phyloP scores from a whole-genome alignment of 2,329 filamentous ascomycete genomes.

The Bipolaris victoriae region DNA sequence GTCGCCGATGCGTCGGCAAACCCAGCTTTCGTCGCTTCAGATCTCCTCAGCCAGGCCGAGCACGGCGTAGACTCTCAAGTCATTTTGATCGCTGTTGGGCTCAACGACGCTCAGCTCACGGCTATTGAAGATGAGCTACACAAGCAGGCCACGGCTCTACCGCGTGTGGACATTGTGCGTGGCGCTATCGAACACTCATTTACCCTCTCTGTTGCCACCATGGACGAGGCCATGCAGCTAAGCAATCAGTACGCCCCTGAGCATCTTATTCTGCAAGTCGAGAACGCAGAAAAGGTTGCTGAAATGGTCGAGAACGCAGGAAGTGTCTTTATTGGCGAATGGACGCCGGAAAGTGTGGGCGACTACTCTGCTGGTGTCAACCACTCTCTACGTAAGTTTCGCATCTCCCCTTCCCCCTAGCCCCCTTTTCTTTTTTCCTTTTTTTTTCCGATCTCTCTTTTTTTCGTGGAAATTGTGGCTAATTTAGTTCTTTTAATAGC shows the following conservation, averaged over 20 bases:
- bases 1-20: conserved; percentile 87
- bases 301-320: conserved; percentile 89
- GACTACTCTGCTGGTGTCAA: conserved; percentile 99
- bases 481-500: conserved; percentile 59
- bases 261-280: conserved; percentile 90
- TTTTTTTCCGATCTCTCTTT: not conserved
- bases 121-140: conserved; percentile 94
- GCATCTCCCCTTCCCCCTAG: not conserved
- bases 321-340: conserved; percentile 92
- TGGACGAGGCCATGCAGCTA: conserved; percentile 76
- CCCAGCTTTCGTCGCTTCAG: conserved; percentile 93
- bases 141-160: conserved; percentile 82
- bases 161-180: conserved; percentile 89
- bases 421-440: not conserved
- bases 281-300: conserved; percentile 75
- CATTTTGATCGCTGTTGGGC: conserved; percentile 82
- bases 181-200: conserved; percentile 91
- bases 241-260: conserved; percentile 97
- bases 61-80: conserved; percentile 97
- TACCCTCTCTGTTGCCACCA: conserved; percentile 76
- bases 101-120: conserved; percentile 72
- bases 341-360: conserved; percentile 97
- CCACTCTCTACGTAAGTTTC: conserved; percentile 86
- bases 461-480: too few relatives aligned
- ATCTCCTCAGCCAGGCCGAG: conserved; percentile 93